Percentiles rank a stretch among this genome's conserved stretches.
Conservation (phyloP, 2,329 filamentous ascomycete genomes). For the Nemania sp. region DNA sequence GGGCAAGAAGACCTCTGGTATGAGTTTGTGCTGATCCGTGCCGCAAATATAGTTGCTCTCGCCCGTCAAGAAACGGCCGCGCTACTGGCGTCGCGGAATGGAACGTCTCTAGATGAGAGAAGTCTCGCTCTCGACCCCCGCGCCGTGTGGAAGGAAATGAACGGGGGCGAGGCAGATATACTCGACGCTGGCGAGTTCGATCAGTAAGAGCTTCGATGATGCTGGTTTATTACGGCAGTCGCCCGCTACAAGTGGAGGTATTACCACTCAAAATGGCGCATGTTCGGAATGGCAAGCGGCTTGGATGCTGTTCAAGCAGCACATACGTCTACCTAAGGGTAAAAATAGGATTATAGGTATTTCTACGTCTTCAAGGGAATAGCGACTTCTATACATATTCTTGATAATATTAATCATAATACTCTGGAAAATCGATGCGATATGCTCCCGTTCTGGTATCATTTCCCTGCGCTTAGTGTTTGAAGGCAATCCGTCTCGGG, state of each 20-base stretch:
- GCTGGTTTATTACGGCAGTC: background rate
- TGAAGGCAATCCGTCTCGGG: no score
- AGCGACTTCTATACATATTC: no score
- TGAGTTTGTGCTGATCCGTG: background rate
- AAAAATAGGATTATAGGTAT: background rate
- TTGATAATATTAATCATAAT: no score
- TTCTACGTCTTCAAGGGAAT: no score
- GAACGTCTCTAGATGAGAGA: constrained; percentile 39
- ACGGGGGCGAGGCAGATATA: constrained; percentile 48
- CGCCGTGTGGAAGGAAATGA: constrained; percentile 52
- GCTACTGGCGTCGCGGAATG: constrained; percentile 41
- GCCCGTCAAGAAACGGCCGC: constrained; percentile 46
- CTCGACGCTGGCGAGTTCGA: constrained; percentile 52
- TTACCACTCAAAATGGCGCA: background rate
- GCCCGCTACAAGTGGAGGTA: background rate
- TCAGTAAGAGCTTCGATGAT: constrained; percentile 19
- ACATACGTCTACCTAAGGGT: background rate
- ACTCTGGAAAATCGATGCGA: background rate
- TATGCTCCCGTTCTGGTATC: background rate
- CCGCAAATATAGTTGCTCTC: constrained; percentile 44
- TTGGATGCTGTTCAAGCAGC: background rate
- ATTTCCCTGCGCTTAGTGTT: background rate
- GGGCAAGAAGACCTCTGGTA: background rate
- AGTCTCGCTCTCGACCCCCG: constrained; percentile 45
- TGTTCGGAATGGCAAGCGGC: background rate